Base-by-base conservation (phyloP, 2,329 filamentous ascomycete genomes). In the Diaporthe longicolla region DNA sequence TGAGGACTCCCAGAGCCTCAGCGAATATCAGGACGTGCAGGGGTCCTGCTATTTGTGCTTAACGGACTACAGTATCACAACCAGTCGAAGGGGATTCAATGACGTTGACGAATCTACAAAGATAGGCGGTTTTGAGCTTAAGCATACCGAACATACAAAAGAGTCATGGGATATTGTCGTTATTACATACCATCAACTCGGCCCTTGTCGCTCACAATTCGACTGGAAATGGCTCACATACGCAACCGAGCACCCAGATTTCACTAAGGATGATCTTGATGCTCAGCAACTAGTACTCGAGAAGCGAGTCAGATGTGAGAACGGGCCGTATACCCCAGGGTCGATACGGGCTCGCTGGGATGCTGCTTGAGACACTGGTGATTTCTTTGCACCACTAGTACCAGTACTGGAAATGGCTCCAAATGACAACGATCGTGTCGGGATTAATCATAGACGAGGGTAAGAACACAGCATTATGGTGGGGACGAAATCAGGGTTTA, bases 201-300 rank as follows among this genome's bases (percentile, higher is more conserved):
- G 59, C 37, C 24, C 59, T 45, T 63, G 59, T 26, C 59, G 40
- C 3, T 63, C 59, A n/a, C 59, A 63, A 17, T 48, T 48, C 59
- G 59, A 63, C 24, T 63, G 59, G 59, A 63, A 63, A 63, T 63
- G 59, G 59, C 40, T 48, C 17, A 63, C 59, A 11, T 63, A 63
- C 19, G 59, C 59, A 26, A 63, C 40, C 4, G 1, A 29, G 40
- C 40, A 48, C 59, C 59, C 37, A 63, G 5, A 2, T 63, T 9
- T 29, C 15, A 21, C 24, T 63, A 8, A 45, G 40, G 15, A 45
- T 26, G 45, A 63, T n/a, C 29, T 63, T 43, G 59, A 63, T 43
- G 24, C 19, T 32, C 45, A 43, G 17, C 59, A 4, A 32, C 29
- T 4, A 32, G 29, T 63, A n/a, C 8, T 48, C 26, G 24, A 2